Percentiles rank a stretch among this genome's conserved stretches.
These are phyloP conservation scores for Cicer pinnatifidum DNA, from an alignment of 306 rosid genomes.

Conservation along the genomic window DNA sequence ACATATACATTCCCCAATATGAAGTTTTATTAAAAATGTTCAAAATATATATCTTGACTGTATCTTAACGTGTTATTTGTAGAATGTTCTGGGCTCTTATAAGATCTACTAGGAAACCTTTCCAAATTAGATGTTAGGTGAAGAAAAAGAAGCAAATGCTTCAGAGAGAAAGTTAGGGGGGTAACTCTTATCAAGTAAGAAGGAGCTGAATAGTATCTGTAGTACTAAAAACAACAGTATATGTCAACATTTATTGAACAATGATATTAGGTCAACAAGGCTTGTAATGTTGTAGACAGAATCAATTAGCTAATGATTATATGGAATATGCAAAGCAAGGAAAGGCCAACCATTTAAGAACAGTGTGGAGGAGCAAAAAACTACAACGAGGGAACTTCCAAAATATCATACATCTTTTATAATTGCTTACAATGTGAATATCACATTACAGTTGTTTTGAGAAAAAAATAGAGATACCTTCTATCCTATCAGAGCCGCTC, in stretches of 20 bases:
- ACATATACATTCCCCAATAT: too few relatives aligned
- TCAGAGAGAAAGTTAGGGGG: neutral
- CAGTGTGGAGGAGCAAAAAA: conserved; percentile 18
- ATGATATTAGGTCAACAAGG: neutral
- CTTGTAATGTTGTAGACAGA: conserved; percentile 2
- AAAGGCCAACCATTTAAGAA: conserved; percentile 32
- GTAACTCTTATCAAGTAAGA: neutral
- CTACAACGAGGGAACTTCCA: neutral
- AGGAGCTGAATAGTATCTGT: neutral
- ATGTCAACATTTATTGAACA: conserved; percentile 13
- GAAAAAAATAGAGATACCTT: conserved; percentile 58
- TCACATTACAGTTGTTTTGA: neutral
- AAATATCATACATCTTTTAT: conserved; percentile 7
- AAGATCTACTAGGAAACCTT: neutral
- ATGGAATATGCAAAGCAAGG: conserved; percentile 21
- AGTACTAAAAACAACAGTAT: conserved; percentile 8
- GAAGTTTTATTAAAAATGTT: neutral
- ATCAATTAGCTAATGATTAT: conserved; percentile 6
- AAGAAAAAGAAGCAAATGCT: neutral
- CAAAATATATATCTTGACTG: neutral
- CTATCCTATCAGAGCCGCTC: conserved; percentile 65
- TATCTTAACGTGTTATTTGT: neutral
- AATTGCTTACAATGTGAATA: neutral
- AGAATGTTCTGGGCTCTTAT: neutral
- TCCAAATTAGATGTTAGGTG: neutral